Base-by-base conservation (phyloP, 2,329 filamentous ascomycete genomes). In the Cladosporium sp. region DNA sequence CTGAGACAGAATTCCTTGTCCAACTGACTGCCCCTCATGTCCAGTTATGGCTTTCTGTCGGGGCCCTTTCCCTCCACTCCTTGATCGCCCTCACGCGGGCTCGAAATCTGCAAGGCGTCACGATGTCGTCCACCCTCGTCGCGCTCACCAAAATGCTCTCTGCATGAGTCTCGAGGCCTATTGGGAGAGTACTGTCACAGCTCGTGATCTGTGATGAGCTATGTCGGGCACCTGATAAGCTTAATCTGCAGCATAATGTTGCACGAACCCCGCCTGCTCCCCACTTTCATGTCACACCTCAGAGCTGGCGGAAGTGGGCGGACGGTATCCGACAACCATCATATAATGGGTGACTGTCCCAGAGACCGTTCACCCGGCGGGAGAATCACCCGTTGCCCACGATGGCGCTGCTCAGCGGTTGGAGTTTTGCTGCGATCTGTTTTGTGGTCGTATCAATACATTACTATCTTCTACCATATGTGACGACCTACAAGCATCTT, bases 401-500 rank as follows among this genome's bases (percentile, higher is more conserved):
- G 13, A 46, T 46, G 44, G 34, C 44, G 18, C 10, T 32, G 8
- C 13, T 32, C 22, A 37, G 44, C 44, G 37, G 31, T 31, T 37
- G 44, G 19, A 38, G 33, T 37, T 34, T 46, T 13, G 16, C 33
- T 13, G 33, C 44, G 10, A 38, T 46, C 5, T 38, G 32, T 13
- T 11, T 34, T 4, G 13, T 31, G 3, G 13, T 46, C 10, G 44
- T 9, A 28, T 37, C 58, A 13, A 16, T 54, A 3, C 34, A 54
- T 9, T 60, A 57, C 34, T 56, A 60, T 53, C 54, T 63, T 11
- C 19, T 62, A 9, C 59, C 58, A 2, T 61, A 61, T 41, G 56
- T 61, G 31, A 57, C 58, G 1, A 60, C 56, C 2, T 57, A 58
- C 42, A 57, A 56, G 37, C 38, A 55, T 33, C 57, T 61, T 11